These are phyloP conservation scores for Colletotrichum scovillei DNA, from an alignment of 2,329 filamentous ascomycete genomes.

Conservation along the genomic window DNA sequence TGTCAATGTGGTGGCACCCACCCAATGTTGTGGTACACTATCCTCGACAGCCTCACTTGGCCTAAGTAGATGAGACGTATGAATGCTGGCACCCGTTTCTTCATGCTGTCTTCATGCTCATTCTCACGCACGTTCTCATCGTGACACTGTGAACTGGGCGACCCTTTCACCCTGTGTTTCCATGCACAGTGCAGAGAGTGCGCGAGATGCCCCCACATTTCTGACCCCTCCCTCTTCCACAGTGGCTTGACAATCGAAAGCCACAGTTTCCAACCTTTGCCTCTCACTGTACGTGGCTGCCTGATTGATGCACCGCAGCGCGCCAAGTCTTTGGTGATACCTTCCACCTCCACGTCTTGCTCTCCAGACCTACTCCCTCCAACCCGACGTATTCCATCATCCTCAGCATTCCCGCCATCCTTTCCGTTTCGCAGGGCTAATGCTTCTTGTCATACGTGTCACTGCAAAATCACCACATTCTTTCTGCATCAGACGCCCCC, in stretches of 20 bases:
- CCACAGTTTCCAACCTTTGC: neutral
- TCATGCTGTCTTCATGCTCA: neutral
- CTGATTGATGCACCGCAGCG: constrained; percentile 22
- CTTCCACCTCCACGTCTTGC: neutral
- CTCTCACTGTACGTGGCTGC: constrained; percentile 31
- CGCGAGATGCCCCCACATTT: neutral
- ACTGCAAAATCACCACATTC: neutral
- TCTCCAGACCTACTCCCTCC: neutral
- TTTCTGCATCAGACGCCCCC: neutral
- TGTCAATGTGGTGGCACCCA: neutral
- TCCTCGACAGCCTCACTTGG: neutral
- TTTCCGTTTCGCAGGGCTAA: neutral
- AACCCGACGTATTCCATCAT: neutral
- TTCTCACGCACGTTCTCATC: neutral
- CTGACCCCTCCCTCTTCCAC: neutral
- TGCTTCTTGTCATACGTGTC: neutral
- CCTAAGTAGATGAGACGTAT: neutral
- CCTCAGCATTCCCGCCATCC: neutral
- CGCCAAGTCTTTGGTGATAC: constrained; percentile 27
- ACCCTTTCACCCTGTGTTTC: neutral
- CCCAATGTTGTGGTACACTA: neutral
- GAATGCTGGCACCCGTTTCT: neutral
- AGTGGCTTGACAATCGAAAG: no score
- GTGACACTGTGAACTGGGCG: no score
- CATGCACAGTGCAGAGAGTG: neutral